A percentile compares a stretch with the other conserved stretches of the same genome.
Evolutionary conservation across 257 asterid genomes (phyloP).

Genomic region (Fraxinus anomala): DNA sequence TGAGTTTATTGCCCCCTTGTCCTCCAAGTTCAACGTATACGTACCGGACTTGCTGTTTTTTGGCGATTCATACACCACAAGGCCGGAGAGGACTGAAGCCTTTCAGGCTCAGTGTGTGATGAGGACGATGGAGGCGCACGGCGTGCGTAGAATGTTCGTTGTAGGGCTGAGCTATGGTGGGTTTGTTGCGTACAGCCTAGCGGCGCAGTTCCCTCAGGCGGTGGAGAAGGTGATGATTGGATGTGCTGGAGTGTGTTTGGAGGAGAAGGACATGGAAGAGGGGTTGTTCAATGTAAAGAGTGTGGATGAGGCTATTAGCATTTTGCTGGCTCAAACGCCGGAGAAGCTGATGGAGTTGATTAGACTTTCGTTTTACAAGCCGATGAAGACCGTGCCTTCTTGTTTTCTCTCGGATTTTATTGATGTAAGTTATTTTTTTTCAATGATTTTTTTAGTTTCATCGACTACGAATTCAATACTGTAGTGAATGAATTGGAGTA

Average conservation of each 20-base stretch:
- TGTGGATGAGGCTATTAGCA: conserved; percentile 64
- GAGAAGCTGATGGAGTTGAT: conserved; percentile 61
- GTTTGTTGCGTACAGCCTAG: conserved; percentile 76
- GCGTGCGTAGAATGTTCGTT: conserved; percentile 52
- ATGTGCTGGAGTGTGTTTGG: conserved; percentile 74
- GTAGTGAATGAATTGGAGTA: neutral
- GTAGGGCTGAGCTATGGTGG: conserved; percentile 91
- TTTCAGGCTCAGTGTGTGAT: conserved; percentile 75
- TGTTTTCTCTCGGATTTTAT: conserved; percentile 73
- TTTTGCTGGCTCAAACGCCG: conserved; percentile 71
- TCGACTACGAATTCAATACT: neutral
- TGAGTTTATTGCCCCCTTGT: conserved; percentile 65
- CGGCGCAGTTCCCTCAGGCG: conserved; percentile 68
- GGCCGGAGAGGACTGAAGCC: conserved; percentile 57
- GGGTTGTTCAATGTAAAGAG: conserved; percentile 72
- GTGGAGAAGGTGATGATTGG: conserved; percentile 68
- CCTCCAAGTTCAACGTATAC: conserved; percentile 68
- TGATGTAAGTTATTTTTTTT: conserved; percentile 50
- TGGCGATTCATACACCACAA: conserved; percentile 67
- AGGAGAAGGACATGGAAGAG: conserved; percentile 76
- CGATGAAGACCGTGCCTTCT: conserved; percentile 64
- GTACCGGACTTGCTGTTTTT: conserved; percentile 75
- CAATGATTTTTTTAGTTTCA: neutral
- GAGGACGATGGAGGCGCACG: conserved; percentile 60
- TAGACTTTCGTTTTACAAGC: conserved; percentile 60